Percentiles rank a stretch among this genome's conserved stretches.
Conservation (phyloP, 768 basidiomycete genomes). For the Cubamyces lactineus region DNA sequence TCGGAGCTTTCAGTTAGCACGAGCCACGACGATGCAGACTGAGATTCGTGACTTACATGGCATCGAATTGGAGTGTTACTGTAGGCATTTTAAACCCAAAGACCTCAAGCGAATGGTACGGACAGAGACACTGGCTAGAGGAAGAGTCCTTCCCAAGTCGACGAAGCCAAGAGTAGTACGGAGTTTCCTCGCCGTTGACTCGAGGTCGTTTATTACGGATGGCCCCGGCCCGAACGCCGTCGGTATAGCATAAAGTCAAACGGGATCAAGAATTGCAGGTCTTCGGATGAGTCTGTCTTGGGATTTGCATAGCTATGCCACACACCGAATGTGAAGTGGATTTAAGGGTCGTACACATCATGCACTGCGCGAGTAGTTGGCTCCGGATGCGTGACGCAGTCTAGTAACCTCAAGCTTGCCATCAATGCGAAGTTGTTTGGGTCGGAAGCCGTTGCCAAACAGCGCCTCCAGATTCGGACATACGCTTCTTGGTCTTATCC, state of each 20-base stretch:
- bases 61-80: constrained; percentile 42
- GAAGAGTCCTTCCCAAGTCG: background rate
- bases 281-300: too few species aligned
- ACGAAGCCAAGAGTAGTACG: background rate
- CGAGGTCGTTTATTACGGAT: background rate
- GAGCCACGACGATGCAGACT: background rate
- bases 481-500: background rate
- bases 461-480: constrained; percentile 14
- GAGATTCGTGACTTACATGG: constrained; percentile 37
- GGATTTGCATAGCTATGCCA: too few species aligned
- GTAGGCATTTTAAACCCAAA: constrained; percentile 32
- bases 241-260: background rate
- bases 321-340: too few species aligned
- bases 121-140: background rate
- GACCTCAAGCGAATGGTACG: background rate
- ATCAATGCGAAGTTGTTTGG: constrained; percentile 22
- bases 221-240: background rate
- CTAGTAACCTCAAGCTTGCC: too few species aligned
- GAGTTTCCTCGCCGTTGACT: constrained; percentile 9
- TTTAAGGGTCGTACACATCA: too few species aligned
- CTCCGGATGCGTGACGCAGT: too few species aligned
- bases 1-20: background rate
- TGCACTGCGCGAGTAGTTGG: background rate
- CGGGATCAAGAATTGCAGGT: background rate
- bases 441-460: constrained; percentile 35